Base-by-base conservation (phyloP, 202 grass and related monocot genomes). In the Schoenoplectus tabernaemontani region DNA sequence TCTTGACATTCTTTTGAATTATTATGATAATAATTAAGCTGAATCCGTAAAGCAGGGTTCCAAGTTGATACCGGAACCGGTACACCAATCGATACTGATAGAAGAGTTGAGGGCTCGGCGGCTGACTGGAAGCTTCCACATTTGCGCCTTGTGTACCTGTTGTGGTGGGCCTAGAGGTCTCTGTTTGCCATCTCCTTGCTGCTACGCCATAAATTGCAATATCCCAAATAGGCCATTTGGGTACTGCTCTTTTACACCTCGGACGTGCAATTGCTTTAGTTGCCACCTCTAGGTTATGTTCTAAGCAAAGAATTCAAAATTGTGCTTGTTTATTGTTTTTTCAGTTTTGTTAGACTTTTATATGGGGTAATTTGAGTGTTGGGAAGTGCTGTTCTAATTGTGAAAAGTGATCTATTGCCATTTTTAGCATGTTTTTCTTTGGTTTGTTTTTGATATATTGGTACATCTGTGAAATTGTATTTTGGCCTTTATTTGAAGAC, bases 161-260 rank as follows among this genome's bases (percentile, higher is more conserved):
- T 97, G 93, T 47, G 90, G 88, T 47, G 87, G 90, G 4, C 6
- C 85, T 23, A 82, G 64, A 57, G 87, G 85, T 64, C 73, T 81
- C 74, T 97, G 93, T 87, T 53, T 89, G 51, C 93, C 86, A 79
- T 84, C 88, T 57, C 93, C 93, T 47, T 97, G 93, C 85, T 97
- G 93, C 88, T 97, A 97, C 80, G 82, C 93, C 80, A 97, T 97
- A 88, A 97, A 97, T 82, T 97, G 93, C 83, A 97, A 93, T 85
- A 91, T 97, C 76, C 93, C 93, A 61, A 93, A 97, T 74, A 84
- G 90, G 57, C 93, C 93, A 62, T 97, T 97, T 59, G 93, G 93
- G 4, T 97, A 89, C 88, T 97, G 93, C 85, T 97, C 93, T 44
- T 97, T 97, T 82, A 89, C 87, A 12, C 93, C 90, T 46, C 89